These are phyloP conservation scores for Alopecurus myosuroides DNA, from an alignment of 176 grass and related monocot species.

Conservation along the genomic window DNA sequence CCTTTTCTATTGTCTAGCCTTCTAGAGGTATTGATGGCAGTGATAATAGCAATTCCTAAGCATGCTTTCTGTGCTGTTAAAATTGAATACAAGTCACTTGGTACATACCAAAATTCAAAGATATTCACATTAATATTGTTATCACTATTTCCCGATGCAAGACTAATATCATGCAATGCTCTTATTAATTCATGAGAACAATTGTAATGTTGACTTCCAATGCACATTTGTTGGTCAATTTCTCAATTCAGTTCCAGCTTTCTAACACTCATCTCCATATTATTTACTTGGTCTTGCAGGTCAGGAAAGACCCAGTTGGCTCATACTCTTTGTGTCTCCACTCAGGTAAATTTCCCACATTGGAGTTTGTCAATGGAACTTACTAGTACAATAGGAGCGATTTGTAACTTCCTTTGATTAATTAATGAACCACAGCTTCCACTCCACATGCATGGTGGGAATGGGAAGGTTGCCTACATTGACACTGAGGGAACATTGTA, in stretches of 20 bases:
- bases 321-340: slow-evolving; percentile 77
- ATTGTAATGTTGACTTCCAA: neutral
- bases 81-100: neutral
- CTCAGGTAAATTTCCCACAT: slow-evolving; percentile 38
- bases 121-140: neutral
- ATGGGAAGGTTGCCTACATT: slow-evolving; percentile 84
- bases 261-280: neutral
- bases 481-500: slow-evolving; percentile 79
- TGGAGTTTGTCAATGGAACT: neutral
- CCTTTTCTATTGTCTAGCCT: neutral
- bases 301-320: slow-evolving; percentile 91
- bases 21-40: neutral
- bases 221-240: neutral
- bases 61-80: neutral
- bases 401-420: neutral
- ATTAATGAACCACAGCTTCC: slow-evolving; percentile 55
- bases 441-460: slow-evolving; percentile 80
- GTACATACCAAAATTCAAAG: neutral
- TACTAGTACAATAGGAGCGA: neutral
- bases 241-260: slow-evolving; percentile 8
- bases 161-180: neutral
- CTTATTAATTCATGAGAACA: neutral
- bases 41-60: slow-evolving; percentile 2
- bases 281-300: slow-evolving; percentile 32
- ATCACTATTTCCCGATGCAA: neutral